Base-by-base conservation (phyloP, 176 grass and related monocot genomes). In the Leersia perrieri region DNA sequence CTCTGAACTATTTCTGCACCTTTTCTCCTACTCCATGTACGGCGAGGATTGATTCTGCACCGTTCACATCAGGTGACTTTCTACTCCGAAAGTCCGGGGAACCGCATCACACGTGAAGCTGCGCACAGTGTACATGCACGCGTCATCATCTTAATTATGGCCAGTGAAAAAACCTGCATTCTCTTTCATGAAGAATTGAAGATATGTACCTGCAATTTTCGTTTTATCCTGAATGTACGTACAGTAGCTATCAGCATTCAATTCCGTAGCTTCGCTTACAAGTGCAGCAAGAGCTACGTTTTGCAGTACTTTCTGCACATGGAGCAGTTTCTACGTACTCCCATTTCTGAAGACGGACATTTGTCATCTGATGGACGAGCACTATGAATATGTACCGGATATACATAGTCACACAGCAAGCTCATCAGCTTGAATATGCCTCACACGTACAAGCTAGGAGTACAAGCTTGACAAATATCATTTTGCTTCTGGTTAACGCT, bases 251-350 rank as follows among this genome's bases (percentile, higher is more conserved):
- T 76, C 82, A 58, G 72, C 82, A 89, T 89, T 89, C 64, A 89
- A 41, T 89, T 5, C 22, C 29, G 75, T 89, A 89, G 83, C 83
- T 77, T 89, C 1, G 78, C 83, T 82, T 89, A 67, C 58, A 89
- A 89, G 83, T 61, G 88, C 88, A 82, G 88, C 88, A 64, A 82
- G 28, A 74, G 40, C 78, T 85, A 76, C 68, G 44, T 66, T 41
- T 35, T 36, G 32, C 14, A 9, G 68, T 80, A 67, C 60, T 74
- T 39, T 27, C 28, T 72, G 74, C 74, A 73, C 76, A 75, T 80
- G 81, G 75, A 75, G 75, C 70, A 40, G 70, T 89, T 81, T 84
- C 82, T 76, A 80, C 82, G 82, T 89, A 80, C 63, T 84, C 70
- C 82, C 70, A 26, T 73, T 84, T 74, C 47, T 1, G 72, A 76